phyloP scores from a whole-genome alignment of 805 yeast genomes.

The Metschnikowia dekortorum region DNA sequence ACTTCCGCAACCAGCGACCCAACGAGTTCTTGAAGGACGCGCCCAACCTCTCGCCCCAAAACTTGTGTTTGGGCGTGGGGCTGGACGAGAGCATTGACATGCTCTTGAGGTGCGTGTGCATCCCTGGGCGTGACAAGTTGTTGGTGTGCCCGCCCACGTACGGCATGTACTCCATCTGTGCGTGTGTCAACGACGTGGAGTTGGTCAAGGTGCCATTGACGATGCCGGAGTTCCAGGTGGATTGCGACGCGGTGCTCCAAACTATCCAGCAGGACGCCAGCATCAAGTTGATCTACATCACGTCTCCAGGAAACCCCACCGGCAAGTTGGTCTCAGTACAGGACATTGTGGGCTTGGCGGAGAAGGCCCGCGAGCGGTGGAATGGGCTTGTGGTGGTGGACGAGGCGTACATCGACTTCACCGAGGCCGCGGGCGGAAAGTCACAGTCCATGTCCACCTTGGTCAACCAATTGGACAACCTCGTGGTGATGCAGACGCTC shows the following conservation, averaged over 20 bases:
- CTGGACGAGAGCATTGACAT: constrained; percentile 95
- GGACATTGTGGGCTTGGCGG: constrained; percentile 35
- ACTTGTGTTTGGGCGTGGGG: constrained; percentile 92
- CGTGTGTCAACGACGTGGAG: constrained; percentile 82
- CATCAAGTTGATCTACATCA: constrained; percentile 75
- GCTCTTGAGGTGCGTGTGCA: constrained; percentile 76
- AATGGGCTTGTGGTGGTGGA: constrained; percentile 82
- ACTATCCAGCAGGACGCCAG: constrained; percentile 50
- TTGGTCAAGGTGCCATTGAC: constrained; percentile 67
- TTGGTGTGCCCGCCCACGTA: constrained; percentile 92
- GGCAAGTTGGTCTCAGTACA: constrained; percentile 55
- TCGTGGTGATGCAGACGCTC: constrained; percentile 85
- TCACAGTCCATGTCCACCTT: constrained; percentile 69
- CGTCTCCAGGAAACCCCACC: constrained; percentile 98
- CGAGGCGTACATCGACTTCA: constrained; percentile 92
- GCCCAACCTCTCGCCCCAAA: constrained; percentile 47
- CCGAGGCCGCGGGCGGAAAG: constrained; percentile 16
- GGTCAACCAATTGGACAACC: constrained; percentile 76
- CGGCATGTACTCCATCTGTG: constrained; percentile 94
- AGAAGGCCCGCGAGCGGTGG: constrained; percentile 48
- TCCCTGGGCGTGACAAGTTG: constrained; percentile 78
- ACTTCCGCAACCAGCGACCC: constrained; percentile 61
- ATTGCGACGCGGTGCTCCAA: constrained; percentile 50
- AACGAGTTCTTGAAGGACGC: constrained; percentile 17
- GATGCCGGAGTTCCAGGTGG: constrained; percentile 50